Base-by-base conservation (phyloP, 2,329 filamentous ascomycete genomes). In the Hypoxylon sp. region DNA sequence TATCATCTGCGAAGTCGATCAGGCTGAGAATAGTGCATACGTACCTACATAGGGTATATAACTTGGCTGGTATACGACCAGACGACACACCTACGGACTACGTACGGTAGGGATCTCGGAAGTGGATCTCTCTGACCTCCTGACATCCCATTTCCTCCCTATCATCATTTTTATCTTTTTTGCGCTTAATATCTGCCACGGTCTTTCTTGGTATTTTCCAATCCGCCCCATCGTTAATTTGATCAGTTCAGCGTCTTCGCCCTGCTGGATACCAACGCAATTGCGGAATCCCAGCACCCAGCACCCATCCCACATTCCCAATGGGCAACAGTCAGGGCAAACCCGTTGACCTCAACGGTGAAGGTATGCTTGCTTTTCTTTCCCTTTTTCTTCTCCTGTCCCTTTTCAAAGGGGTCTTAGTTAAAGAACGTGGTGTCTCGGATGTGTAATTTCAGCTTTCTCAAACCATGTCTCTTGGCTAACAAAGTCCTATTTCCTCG, bases 281-380 rank as follows among this genome's bases (percentile, higher is more conserved):
- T 47, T 48, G 46, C 40, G 30, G 35, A 38, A 54, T n/a, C n/a
- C n/a, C n/a, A n/a, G n/a, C n/a, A n/a, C n/a, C n/a, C n/a, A n/a
- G n/a, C n/a, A n/a, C 23, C 31, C 21, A 51, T 36, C 43, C 31
- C 23, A 36, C 48, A 32, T 51, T 62, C 43, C 55, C 56, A 40
- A 97, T 97, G 93, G 93, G 93, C 71, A 97, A 97, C 77, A 89
- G 87, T 71, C 91, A 93, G 75, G 92, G 92, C 74, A 97, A 97
- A 75, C 90, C 90, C 74, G 84, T 96, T 77, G 88, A 91, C 72
- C 87, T 92, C 75, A 90, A 88, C 75, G 92, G 96, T 77, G 90
- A 96, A 87, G 90, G 91, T 96, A 78, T 68, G 84, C 77, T 55
- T n/a, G n/a, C n/a, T n/a, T n/a, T n/a, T n/a, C n/a, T n/a, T n/a